Evolutionary conservation across 129 eudicot species (phyloP).

Genomic region (Kitagawia praeruptora): DNA sequence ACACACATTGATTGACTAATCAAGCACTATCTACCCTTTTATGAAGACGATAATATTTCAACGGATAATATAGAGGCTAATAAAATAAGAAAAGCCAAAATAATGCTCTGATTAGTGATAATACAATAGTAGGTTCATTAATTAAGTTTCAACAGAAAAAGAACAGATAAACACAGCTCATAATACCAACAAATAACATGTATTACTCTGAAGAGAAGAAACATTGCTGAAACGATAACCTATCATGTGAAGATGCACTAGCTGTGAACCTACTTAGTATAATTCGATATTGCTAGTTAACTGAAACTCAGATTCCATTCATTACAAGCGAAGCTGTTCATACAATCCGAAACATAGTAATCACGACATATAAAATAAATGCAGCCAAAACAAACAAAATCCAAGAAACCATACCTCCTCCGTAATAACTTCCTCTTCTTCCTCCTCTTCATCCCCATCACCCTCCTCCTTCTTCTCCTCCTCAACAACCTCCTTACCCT

Average conservation of each 20-base stretch:
- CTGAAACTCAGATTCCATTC: neutral
- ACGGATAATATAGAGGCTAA: too few relatives aligned
- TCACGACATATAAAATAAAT: neutral
- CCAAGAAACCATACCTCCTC: slow-evolving; percentile 59
- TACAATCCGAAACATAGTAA: neutral
- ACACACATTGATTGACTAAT: neutral
- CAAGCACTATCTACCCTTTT: neutral
- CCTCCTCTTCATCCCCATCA: slow-evolving; percentile 52
- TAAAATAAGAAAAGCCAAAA: too few relatives aligned
- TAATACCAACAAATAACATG: neutral
- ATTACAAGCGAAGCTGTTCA: neutral
- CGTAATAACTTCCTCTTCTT: slow-evolving; percentile 60
- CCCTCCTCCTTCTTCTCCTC: slow-evolving; percentile 43
- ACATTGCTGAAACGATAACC: neutral
- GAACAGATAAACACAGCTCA: too few relatives aligned
- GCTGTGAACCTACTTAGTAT: neutral
- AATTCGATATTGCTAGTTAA: neutral
- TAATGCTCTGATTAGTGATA: too few relatives aligned
- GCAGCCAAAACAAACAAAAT: neutral
- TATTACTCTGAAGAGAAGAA: neutral
- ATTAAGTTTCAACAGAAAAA: neutral
- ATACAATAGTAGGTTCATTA: neutral
- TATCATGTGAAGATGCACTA: neutral
- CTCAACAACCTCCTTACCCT: slow-evolving; percentile 61
- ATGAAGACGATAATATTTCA: too few relatives aligned